Base-by-base conservation (phyloP, 129 eudicot species). In the Oenanthe sinensis region DNA sequence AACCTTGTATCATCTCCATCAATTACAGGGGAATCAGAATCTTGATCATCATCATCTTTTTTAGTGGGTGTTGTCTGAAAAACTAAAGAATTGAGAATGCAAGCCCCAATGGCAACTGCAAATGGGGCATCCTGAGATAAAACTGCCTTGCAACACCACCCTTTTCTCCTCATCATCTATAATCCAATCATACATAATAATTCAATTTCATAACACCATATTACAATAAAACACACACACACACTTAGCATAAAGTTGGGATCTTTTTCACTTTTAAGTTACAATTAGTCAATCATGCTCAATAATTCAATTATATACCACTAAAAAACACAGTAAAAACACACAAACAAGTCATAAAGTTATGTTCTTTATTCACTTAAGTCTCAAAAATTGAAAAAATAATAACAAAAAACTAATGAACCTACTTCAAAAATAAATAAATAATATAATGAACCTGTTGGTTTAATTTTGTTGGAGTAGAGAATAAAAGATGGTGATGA, bases 81-180 rank as follows among this genome's bases (percentile, higher is more conserved):
- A 72, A 86, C 87, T 44, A 91, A 71, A n/a, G 99, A 95, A 85
- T 69, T 92, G 6, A 95, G 82, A 9, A 92, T 84, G 81, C 88
- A 91, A 4, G 92, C 92, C 45, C 99, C 96, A 62, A 95, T 90
- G 1, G 99, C 97, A 54, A 86, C 72, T 20, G 87, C 91, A 50
- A 88, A 86, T 58, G 98, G 96, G 67, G 94, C 94, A 33, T 95
- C 98, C 39, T 74, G 83, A 3, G 86, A 43, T 5, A 91, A 71
- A 85, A 80, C 96, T 74, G 92, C 98, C 78, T 85, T 83, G 80
- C 97, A 91, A 81, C 75, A 83, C 19, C 88, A 90, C 78, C 82
- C 63, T 71, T 90, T 81, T 43, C 63, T 5, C 26, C 83, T 82
- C 81, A 80, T 80, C 85, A 79, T 72, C 87, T 79, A 48, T 28